Evolutionary conservation across 257 asterid genomes (phyloP).

Genomic region (Nemophila menziesii): DNA sequence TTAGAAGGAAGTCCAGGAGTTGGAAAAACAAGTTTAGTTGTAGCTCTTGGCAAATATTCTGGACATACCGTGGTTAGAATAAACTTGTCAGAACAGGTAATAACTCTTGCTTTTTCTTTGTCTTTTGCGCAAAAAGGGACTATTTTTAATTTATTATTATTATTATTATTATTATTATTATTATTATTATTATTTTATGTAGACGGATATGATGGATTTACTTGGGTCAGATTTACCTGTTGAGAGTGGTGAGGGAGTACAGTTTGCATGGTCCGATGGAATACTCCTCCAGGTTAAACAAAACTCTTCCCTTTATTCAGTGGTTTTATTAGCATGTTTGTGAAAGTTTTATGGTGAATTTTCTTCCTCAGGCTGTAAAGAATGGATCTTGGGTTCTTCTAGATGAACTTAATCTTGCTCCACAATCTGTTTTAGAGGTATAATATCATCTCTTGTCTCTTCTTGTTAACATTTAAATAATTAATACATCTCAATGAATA

Average conservation of each 20-base stretch:
- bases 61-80: constrained; percentile 91
- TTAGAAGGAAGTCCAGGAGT: constrained; percentile 99
- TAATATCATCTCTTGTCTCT: neutral
- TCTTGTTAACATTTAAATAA: no score
- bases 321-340: neutral
- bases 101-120: neutral
- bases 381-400: constrained; percentile 91
- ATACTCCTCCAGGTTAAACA: constrained; percentile 78
- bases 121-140: no score
- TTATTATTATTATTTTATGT: constrained; percentile 29
- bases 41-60: constrained; percentile 79
- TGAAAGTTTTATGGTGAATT: neutral
- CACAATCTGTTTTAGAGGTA: constrained; percentile 98
- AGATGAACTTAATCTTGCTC: constrained; percentile 97
- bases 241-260: constrained; percentile 85
- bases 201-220: constrained; percentile 97
- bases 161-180: no score
- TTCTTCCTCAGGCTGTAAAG: constrained; percentile 66
- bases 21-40: constrained; percentile 90
- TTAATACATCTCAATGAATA: neutral
- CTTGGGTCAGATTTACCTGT: constrained; percentile 95
- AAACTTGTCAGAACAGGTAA: constrained; percentile 94
- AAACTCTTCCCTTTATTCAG: neutral
- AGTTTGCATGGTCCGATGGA: constrained; percentile 97
- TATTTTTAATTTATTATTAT: no score